A percentile compares a stretch with the other conserved stretches of the same genome.
These are phyloP conservation scores for Thalassiosira oceanica DNA, from an alignment of 352 stramenopile species.

Conservation along the genomic window DNA sequence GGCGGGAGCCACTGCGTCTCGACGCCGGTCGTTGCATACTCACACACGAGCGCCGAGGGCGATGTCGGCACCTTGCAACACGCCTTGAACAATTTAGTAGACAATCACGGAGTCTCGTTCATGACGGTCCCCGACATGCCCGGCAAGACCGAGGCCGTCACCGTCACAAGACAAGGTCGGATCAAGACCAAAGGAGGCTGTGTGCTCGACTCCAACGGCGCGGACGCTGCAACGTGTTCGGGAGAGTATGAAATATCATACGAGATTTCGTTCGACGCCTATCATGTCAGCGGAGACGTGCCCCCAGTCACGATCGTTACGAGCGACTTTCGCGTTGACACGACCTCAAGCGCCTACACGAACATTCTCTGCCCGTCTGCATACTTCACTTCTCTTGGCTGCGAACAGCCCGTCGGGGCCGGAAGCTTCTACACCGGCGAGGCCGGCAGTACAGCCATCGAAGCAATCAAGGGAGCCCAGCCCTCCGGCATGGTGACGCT, in stretches of 20 bases:
- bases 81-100: constrained; percentile 47
- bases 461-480: constrained; percentile 72
- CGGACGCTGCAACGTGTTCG: constrained; percentile 38
- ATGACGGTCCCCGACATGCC: constrained; percentile 49
- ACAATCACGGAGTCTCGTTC: constrained; percentile 57
- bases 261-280: constrained; percentile 85
- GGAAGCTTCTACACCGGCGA: constrained; percentile 54
- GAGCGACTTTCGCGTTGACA: constrained; percentile 49
- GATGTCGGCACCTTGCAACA: constrained; percentile 49
- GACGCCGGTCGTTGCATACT: constrained; percentile 37
- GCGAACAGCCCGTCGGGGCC: constrained; percentile 28
- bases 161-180: constrained; percentile 38
- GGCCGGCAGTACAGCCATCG: constrained; percentile 42
- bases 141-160: constrained; percentile 45
- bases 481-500: constrained; percentile 75
- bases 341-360: constrained; percentile 34
- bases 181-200: constrained; percentile 59
- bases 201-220: constrained; percentile 20
- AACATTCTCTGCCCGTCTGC: constrained; percentile 40
- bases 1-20: constrained; percentile 60
- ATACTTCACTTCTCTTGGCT: constrained; percentile 37
- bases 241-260: constrained; percentile 83
- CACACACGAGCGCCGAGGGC: constrained; percentile 36
- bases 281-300: constrained; percentile 86
- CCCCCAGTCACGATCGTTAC: constrained; percentile 62